Conservation (phyloP, 441 rosid species). For the Corymbia calophylla region DNA sequence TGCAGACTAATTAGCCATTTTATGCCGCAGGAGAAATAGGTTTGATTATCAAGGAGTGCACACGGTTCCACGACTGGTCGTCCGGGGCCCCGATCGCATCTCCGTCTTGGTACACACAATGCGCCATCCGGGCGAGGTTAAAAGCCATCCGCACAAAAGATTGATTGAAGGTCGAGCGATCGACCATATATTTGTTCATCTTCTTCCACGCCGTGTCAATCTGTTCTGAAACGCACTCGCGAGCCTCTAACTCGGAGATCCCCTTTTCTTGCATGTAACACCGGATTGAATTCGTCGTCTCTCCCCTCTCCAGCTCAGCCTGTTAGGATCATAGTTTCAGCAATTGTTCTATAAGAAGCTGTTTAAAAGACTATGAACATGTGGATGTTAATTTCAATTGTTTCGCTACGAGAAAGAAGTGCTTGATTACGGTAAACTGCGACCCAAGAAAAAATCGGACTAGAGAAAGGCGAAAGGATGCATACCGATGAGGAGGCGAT, state of each 20-base stretch:
- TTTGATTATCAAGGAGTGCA: neutral
- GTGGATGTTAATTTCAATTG: no score
- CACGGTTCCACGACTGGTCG: neutral
- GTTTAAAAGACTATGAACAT: no score
- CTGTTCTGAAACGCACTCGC: neutral
- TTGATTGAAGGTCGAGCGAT: neutral
- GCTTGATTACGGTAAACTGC: no score
- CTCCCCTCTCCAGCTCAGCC: slow-evolving; percentile 7
- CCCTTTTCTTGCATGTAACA: slow-evolving; percentile 25
- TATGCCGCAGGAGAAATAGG: neutral
- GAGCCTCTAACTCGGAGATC: slow-evolving; percentile 9
- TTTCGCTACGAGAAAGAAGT: no score
- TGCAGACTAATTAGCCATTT: neutral
- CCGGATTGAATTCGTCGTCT: slow-evolving; percentile 27
- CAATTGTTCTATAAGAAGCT: no score
- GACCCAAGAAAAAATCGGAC: no score
- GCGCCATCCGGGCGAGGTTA: neutral
- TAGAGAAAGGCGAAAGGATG: no score
- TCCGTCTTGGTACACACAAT: neutral
- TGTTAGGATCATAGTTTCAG: no score
- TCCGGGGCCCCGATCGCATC: neutral
- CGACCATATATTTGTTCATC: slow-evolving; percentile 2
- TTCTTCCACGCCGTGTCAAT: slow-evolving; percentile 22
- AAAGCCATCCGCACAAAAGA: neutral
- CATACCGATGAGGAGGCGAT: no score